A percentile compares a stretch with the other conserved stretches of the same genome.
Evolutionary conservation across 306 rosid genomes (phyloP).

Genomic region (Cucurbita ficifolia): DNA sequence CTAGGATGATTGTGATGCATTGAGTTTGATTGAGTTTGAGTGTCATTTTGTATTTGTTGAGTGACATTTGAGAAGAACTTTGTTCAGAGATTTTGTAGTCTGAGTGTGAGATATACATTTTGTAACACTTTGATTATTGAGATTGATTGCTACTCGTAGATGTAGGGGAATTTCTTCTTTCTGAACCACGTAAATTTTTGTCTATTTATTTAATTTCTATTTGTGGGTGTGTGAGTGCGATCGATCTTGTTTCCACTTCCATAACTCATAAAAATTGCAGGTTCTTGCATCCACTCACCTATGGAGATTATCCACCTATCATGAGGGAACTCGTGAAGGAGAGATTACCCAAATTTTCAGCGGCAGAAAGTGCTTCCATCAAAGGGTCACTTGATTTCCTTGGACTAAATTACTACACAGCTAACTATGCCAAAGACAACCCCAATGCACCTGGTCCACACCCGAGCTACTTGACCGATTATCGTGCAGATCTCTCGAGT

Average conservation of each 20-base stretch:
- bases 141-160: no score
- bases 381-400: slow-evolving; percentile 17
- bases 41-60: no score
- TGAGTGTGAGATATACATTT: no score
- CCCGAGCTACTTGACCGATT: slow-evolving; percentile 19
- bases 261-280: neutral
- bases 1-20: no score
- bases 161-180: no score
- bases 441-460: neutral
- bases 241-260: no score
- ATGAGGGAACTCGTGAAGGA: slow-evolving; percentile 15
- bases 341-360: slow-evolving; percentile 19
- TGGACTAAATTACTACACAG: slow-evolving; percentile 11
- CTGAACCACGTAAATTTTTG: no score
- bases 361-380: neutral
- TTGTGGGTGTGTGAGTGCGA: no score
- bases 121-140: no score
- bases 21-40: no score
- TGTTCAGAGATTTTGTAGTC: no score
- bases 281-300: slow-evolving; percentile 23
- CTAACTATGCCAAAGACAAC: slow-evolving; percentile 5
- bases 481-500: slow-evolving; percentile 8
- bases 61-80: accelerated
- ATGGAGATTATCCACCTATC: slow-evolving; percentile 20
- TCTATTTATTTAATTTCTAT: no score